Conservation (phyloP, 495 filamentous ascomycete species). For the Hypoxylon lenormandii region DNA sequence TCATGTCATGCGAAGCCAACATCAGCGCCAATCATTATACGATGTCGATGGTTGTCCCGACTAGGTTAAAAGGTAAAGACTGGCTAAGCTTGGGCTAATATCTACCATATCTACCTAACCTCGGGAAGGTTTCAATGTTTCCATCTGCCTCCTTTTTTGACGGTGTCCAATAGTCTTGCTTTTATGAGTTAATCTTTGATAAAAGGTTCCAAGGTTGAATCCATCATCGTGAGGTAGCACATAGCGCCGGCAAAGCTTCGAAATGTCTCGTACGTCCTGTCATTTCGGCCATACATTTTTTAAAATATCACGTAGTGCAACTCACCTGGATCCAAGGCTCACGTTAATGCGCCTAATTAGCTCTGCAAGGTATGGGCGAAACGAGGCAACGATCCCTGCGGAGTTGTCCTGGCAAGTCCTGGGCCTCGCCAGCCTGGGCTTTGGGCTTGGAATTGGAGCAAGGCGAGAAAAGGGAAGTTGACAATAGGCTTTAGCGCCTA, state of each 20-base stretch:
- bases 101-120: conserved; percentile 24
- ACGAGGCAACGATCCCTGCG: conserved; percentile 25
- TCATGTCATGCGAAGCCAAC: conserved; percentile 24
- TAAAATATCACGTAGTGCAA: not conserved
- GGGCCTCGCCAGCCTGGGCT: conserved; percentile 7
- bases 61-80: conserved; percentile 15
- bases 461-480: conserved; percentile 26
- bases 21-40: conserved; percentile 6
- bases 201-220: conserved; percentile 21
- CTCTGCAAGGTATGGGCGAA: conserved; percentile 16
- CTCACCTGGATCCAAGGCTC: conserved; percentile 25
- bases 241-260: conserved; percentile 17
- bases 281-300: conserved; percentile 17
- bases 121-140: conserved; percentile 29
- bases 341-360: conserved; percentile 42
- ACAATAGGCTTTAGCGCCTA: conserved; percentile 31
- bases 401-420: too few species aligned
- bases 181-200: conserved; percentile 14
- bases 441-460: conserved; percentile 40
- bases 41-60: conserved; percentile 3
- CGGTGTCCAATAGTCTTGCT: conserved; percentile 4
- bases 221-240: conserved; percentile 26
- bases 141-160: conserved; percentile 31
- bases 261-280: conserved; percentile 30
- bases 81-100: conserved; percentile 20